These are phyloP conservation scores for Suhomyces terraborum DNA, from an alignment of 1,139 yeast genomes.

Conservation along the genomic window DNA sequence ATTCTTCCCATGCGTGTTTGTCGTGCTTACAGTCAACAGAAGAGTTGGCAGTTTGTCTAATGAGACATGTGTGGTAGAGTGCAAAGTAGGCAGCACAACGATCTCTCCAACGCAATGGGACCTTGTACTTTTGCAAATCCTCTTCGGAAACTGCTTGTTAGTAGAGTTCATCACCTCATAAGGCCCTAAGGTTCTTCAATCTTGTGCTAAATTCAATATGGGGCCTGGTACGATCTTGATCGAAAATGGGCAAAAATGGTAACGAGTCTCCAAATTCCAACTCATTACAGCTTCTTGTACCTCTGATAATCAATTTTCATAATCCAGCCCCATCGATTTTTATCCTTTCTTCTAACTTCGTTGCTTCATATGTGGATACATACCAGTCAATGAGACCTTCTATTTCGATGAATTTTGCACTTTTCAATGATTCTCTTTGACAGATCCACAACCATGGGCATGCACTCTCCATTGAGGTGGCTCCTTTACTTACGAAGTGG, in stretches of 20 bases:
- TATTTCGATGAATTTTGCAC: background rate
- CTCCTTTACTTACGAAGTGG: constrained; percentile 48
- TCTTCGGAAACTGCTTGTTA: constrained; percentile 65
- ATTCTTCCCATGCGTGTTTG: constrained; percentile 83
- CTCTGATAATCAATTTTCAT: too few relatives aligned
- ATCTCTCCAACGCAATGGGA: constrained; percentile 83
- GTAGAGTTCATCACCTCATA: too few relatives aligned
- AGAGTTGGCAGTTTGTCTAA: constrained; percentile 49
- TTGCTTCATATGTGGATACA: background rate
- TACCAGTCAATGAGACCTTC: background rate
- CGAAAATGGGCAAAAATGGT: background rate
- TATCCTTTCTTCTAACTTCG: background rate
- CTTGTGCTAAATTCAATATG: background rate
- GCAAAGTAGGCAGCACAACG: constrained; percentile 82
- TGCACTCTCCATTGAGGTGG: background rate
- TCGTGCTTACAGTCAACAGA: constrained; percentile 69
- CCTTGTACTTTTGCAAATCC: constrained; percentile 79
- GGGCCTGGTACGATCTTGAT: background rate
- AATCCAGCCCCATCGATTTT: too few relatives aligned
- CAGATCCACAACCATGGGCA: background rate
- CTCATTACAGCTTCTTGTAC: too few relatives aligned
- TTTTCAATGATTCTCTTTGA: background rate
- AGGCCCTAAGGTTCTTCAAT: background rate
- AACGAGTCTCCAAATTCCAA: background rate
- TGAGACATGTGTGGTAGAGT: constrained; percentile 49